Percentiles rank a stretch among this genome's conserved stretches.
phyloP scores from a whole-genome alignment of 2,329 filamentous ascomycete genomes.

The Colletotrichum chrysophilum region DNA sequence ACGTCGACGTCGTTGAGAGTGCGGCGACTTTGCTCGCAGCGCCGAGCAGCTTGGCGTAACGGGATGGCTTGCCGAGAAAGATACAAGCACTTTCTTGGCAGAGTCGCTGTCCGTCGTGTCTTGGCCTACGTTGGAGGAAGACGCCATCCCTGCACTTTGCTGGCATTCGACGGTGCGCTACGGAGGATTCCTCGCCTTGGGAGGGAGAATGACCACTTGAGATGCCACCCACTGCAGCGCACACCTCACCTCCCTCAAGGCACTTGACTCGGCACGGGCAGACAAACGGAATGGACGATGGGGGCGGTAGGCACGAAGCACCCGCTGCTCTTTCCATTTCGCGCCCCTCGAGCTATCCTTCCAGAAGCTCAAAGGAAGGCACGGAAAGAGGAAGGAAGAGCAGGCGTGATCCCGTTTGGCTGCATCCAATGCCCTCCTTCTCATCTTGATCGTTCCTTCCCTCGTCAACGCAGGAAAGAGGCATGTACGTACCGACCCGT shows the following conservation, averaged over 20 bases:
- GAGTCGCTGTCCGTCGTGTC: conserved; percentile 10
- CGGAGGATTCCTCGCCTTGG: background rate
- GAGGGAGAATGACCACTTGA: background rate
- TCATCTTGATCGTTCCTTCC: background rate
- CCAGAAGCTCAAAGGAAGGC: background rate
- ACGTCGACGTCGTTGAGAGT: conserved; percentile 1
- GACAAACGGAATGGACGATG: background rate
- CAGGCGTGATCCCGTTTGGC: background rate
- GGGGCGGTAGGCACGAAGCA: background rate
- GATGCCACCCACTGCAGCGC: background rate
- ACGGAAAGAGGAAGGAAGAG: background rate
- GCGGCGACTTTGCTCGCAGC: conserved; percentile 21
- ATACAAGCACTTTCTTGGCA: conserved; percentile 23
- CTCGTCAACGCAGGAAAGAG: background rate
- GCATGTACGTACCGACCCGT: background rate
- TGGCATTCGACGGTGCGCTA: background rate
- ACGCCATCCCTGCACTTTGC: background rate
- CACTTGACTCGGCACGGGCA: background rate
- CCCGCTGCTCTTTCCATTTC: background rate
- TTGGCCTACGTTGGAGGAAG: conserved; percentile 6
- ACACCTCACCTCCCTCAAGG: background rate
- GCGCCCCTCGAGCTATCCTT: background rate
- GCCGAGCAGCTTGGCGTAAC: conserved; percentile 20
- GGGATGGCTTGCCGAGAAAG: conserved; percentile 20
- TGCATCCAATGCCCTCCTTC: background rate